A percentile compares a stretch with the other conserved stretches of the same genome.
Evolutionary conservation across 2,329 filamentous ascomycete species (phyloP).

Genomic region (Proliferodiscus dingleyae): DNA sequence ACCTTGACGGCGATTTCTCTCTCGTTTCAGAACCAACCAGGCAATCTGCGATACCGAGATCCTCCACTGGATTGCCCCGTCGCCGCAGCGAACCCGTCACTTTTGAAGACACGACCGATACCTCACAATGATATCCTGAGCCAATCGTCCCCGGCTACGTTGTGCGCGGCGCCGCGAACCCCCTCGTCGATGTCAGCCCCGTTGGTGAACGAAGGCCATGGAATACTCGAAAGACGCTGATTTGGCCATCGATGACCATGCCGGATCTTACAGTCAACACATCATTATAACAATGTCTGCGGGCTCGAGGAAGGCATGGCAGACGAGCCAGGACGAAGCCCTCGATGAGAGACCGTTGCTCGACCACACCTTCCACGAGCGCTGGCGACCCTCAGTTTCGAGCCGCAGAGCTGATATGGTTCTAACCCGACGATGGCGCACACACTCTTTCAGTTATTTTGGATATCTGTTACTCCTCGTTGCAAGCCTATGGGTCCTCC

Average conservation of each 20-base stretch:
- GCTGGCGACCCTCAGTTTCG: not conserved
- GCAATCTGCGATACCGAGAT: not conserved
- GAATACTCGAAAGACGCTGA: slow-evolving; percentile 19
- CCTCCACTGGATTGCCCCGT: not conserved
- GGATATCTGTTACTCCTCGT: slow-evolving; percentile 22
- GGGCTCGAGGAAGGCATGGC: slow-evolving; percentile 16
- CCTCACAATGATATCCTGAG: slow-evolving; percentile 26
- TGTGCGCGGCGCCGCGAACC: slow-evolving; percentile 18
- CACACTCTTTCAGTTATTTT: slow-evolving; percentile 10
- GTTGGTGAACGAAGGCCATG: slow-evolving; percentile 24
- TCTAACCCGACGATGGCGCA: slow-evolving; percentile 4
- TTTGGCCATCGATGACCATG: slow-evolving; percentile 25
- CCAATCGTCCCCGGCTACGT: slow-evolving; percentile 10
- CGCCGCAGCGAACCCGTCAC: not conserved
- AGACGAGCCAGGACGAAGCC: not conserved
- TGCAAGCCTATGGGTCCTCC: slow-evolving; percentile 29
- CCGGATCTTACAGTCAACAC: slow-evolving; percentile 6
- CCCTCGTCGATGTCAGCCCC: slow-evolving; percentile 21
- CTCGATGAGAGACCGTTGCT: slow-evolving; percentile 1
- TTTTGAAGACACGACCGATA: slow-evolving; percentile 9
- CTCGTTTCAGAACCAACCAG: slow-evolving; percentile 1
- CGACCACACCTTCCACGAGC: not conserved
- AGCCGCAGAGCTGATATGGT: slow-evolving; percentile 5
- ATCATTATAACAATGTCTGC: slow-evolving; percentile 21
- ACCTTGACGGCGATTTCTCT: too few species aligned